phyloP scores from a whole-genome alignment of 805 yeast species.

The Candida vartiovaarae region DNA sequence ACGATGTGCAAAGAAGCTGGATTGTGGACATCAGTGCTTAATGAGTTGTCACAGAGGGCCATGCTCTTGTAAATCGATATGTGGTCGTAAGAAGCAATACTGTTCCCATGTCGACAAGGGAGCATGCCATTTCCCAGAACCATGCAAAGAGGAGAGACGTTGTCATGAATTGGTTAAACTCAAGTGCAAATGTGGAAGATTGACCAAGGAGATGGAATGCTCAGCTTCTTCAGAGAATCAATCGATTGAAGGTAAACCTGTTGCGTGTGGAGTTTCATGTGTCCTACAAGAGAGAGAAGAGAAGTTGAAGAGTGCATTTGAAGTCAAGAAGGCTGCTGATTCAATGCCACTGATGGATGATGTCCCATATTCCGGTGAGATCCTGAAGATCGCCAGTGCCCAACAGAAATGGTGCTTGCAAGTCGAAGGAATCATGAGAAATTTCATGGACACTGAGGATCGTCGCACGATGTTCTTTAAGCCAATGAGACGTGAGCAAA shows the following conservation, averaged over 20 bases:
- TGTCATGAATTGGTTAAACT: conserved; percentile 47
- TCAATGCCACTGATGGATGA: conserved; percentile 10
- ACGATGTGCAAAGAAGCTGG: conserved; percentile 45
- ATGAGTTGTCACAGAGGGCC: conserved; percentile 53
- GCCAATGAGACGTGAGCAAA: conserved; percentile 64
- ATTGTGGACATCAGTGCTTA: conserved; percentile 46
- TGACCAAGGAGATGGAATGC: conserved; percentile 43
- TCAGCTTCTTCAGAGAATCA: conserved; percentile 26
- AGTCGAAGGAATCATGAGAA: conserved; percentile 47
- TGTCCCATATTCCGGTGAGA: conserved; percentile 18
- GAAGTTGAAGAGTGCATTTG: conserved; percentile 58
- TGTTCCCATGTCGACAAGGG: conserved; percentile 67
- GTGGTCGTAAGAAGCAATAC: conserved; percentile 41
- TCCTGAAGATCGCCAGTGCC: conserved; percentile 11
- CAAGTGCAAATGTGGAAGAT: conserved; percentile 60
- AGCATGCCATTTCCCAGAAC: conserved; percentile 54
- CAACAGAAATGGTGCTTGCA: conserved; percentile 65
- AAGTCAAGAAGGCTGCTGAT: conserved; percentile 14
- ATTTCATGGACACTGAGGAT: conserved; percentile 36
- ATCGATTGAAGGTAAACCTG: conserved; percentile 23
- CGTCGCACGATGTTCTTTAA: conserved; percentile 51
- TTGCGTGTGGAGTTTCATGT: conserved; percentile 72
- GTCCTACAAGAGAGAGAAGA: conserved; percentile 50
- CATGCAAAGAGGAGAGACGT: conserved; percentile 41
- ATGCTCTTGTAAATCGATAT: conserved; percentile 58